Percentiles rank a stretch among this genome's conserved stretches.
These are phyloP conservation scores for Yamadazyma blattariae DNA, from an alignment of 1,139 yeast genomes.

Conservation along the genomic window DNA sequence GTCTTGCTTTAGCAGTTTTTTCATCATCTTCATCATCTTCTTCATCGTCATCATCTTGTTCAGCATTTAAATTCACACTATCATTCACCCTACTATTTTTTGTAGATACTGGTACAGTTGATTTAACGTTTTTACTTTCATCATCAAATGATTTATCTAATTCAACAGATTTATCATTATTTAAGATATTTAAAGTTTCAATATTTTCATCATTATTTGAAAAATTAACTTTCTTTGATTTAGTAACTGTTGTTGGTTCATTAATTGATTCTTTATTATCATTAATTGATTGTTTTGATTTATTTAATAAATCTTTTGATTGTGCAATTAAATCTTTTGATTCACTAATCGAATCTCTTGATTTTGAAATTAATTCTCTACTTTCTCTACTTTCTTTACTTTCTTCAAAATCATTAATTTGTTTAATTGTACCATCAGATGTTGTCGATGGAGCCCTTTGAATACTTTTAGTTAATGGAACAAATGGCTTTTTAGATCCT, in stretches of 20 bases:
- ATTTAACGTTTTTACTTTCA: not conserved
- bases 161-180: not conserved
- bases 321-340: not conserved
- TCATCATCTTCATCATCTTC: slow-evolving; percentile 19
- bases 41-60: slow-evolving; percentile 12
- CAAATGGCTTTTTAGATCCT: slow-evolving; percentile 16
- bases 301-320: slow-evolving; percentile 1
- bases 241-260: not conserved
- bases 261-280: not conserved
- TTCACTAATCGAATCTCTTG: slow-evolving; percentile 1
- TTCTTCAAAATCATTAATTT: too few relatives aligned
- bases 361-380: slow-evolving; percentile 3
- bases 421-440: slow-evolving; percentile 20
- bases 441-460: slow-evolving; percentile 16
- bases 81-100: too few relatives aligned
- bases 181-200: slow-evolving; percentile 1
- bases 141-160: too few relatives aligned
- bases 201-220: slow-evolving; percentile 3
- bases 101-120: not conserved
- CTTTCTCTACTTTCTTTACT: slow-evolving; percentile 2
- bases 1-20: slow-evolving; percentile 35
- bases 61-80: too few relatives aligned
- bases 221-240: slow-evolving; percentile 4
- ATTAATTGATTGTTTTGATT: not conserved
- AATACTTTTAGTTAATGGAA: slow-evolving; percentile 18